phyloP scores from a whole-genome alignment of 768 basidiomycete species.

The Russula earlei region DNA sequence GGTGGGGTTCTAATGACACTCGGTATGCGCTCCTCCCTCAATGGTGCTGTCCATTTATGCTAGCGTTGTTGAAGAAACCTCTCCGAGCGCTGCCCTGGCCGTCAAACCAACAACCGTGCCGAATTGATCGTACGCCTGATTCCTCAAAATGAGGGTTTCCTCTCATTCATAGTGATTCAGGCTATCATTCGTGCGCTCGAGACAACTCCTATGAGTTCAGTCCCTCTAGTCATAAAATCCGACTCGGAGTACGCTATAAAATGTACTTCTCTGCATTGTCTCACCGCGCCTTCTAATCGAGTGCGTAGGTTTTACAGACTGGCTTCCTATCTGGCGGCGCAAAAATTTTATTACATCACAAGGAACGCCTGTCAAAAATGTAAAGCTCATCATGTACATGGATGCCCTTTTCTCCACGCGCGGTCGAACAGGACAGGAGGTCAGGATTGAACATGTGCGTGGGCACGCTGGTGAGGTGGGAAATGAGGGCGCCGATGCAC shows the following conservation, averaged over 20 bases:
- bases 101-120: conserved; percentile 81
- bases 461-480: conserved; percentile 73
- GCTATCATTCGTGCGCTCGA: conserved; percentile 80
- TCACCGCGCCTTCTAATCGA: conserved; percentile 8
- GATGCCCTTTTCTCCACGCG: conserved; percentile 51
- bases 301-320: conserved; percentile 52
- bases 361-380: conserved; percentile 63
- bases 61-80: conserved; percentile 48
- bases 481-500: conserved; percentile 78
- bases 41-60: neutral
- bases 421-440: conserved; percentile 38
- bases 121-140: conserved; percentile 61
- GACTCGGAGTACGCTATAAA: conserved; percentile 81
- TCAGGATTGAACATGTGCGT: conserved; percentile 61
- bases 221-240: conserved; percentile 63
- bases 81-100: conserved; percentile 72
- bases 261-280: conserved; percentile 36
- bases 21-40: conserved; percentile 33
- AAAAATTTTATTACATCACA: conserved; percentile 41
- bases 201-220: conserved; percentile 46
- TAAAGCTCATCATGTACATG: conserved; percentile 60
- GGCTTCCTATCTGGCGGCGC: conserved; percentile 58
- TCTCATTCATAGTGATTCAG: conserved; percentile 31
- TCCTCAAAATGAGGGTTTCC: neutral
- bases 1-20: conserved; percentile 66